These are phyloP conservation scores for Kwoniella heveanensis DNA, from an alignment of 768 basidiomycete species.

Conservation along the genomic window DNA sequence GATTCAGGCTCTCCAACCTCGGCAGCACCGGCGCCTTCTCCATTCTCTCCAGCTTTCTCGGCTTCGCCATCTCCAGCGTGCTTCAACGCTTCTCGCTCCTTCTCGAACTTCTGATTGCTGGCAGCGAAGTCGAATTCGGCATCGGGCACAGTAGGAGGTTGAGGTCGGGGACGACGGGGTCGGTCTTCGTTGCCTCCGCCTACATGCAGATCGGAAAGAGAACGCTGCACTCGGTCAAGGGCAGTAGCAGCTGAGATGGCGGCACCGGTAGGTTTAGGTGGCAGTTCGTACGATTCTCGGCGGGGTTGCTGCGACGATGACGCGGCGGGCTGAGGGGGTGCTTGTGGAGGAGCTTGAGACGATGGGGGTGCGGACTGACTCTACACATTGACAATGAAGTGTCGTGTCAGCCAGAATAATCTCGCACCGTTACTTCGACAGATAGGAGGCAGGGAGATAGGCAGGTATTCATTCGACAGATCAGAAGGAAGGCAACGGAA, in stretches of 20 bases:
- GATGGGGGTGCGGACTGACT: slow-evolving; percentile 22
- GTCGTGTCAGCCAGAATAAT: slow-evolving; percentile 17
- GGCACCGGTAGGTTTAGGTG: slow-evolving; percentile 29
- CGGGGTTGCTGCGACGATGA: slow-evolving; percentile 17
- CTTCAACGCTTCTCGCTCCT: slow-evolving; percentile 27
- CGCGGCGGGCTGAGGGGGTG: slow-evolving; percentile 15
- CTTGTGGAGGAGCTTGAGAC: slow-evolving; percentile 12
- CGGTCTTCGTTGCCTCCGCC: slow-evolving; percentile 11
- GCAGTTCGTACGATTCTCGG: slow-evolving; percentile 28
- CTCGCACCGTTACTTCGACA: neutral
- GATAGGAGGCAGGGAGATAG: slow-evolving; percentile 10
- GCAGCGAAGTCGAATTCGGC: slow-evolving; percentile 49
- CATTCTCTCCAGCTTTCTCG: slow-evolving; percentile 9
- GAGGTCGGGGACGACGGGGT: slow-evolving; percentile 12
- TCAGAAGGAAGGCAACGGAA: slow-evolving; percentile 57
- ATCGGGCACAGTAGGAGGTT: slow-evolving; percentile 44
- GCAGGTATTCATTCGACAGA: neutral
- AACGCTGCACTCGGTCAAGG: slow-evolving; percentile 47
- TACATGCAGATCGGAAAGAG: slow-evolving; percentile 41
- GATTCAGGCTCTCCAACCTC: slow-evolving; percentile 25
- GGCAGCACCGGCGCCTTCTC: slow-evolving; percentile 2
- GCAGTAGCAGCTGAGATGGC: slow-evolving; percentile 39
- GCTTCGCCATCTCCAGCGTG: slow-evolving; percentile 8
- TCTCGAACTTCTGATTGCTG: slow-evolving; percentile 38
- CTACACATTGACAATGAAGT: slow-evolving; percentile 1